A percentile compares a stretch with the other conserved stretches of the same genome.
Evolutionary conservation across 1,284 basidiomycete genomes (phyloP).

Genomic region (Cutaneotrichosporon cyanovorans): DNA sequence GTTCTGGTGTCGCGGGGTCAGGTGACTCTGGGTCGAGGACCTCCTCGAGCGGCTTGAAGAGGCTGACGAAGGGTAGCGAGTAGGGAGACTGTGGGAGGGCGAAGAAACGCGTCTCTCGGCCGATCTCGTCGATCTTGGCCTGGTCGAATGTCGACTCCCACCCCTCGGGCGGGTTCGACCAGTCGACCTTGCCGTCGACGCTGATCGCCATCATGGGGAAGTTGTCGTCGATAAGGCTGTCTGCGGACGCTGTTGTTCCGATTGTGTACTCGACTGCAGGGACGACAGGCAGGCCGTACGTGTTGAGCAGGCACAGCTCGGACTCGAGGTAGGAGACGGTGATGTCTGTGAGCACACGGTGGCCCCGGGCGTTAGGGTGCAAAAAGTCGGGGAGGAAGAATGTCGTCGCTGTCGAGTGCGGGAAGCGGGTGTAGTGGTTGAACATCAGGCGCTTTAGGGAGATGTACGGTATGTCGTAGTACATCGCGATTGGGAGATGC

Average conservation of each 20-base stretch:
- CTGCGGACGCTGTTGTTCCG: constrained; percentile 23
- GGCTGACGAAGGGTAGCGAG: constrained; percentile 27
- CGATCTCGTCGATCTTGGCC: constrained; percentile 21
- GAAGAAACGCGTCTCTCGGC: constrained; percentile 31
- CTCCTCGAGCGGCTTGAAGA: constrained; percentile 38
- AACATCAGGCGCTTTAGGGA: constrained; percentile 43
- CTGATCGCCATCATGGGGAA: constrained; percentile 1
- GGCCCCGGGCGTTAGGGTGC: constrained; percentile 43
- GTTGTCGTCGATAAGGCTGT: constrained; percentile 28
- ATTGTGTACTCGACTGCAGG: constrained; percentile 26
- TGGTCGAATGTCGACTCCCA: constrained; percentile 39
- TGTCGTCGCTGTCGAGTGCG: constrained; percentile 28
- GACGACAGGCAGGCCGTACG: constrained; percentile 30
- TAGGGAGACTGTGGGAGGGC: constrained; percentile 35
- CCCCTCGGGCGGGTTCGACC: constrained; percentile 19
- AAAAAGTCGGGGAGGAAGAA: constrained; percentile 39
- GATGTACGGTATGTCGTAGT: constrained; percentile 44
- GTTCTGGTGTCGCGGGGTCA: constrained; percentile 26
- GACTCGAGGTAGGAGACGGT: constrained; percentile 43
- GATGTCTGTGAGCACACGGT: constrained; percentile 43
- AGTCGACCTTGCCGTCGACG: constrained; percentile 3
- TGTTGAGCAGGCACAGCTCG: constrained; percentile 40
- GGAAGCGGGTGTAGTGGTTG: constrained; percentile 41
- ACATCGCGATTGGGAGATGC: constrained; percentile 42
- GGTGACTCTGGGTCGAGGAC: constrained; percentile 27